Percentiles rank a stretch among this genome's conserved stretches.
phyloP scores from a whole-genome alignment of 1,284 basidiomycete species.

The Rugosomyces carneus region DNA sequence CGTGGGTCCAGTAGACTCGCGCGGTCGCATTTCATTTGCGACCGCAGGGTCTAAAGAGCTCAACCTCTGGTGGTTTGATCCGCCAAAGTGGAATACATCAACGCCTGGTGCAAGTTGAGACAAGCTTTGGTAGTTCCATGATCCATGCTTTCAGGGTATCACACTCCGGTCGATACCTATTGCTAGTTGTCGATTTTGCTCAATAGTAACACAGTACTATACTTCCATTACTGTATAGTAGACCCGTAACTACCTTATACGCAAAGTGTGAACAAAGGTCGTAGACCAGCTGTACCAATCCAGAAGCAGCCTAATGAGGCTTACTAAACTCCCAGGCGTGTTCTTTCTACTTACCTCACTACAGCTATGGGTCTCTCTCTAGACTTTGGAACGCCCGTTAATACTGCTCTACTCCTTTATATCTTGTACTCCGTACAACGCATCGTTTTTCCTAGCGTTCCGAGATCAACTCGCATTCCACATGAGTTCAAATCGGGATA shows the following conservation, averaged over 20 bases:
- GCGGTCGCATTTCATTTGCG: background rate
- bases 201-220: no score
- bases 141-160: no score
- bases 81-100: background rate
- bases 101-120: background rate
- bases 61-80: background rate
- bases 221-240: no score
- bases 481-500: slow-evolving; percentile 74
- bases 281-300: no score
- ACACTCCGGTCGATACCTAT: no score
- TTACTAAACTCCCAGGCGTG: background rate
- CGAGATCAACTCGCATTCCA: slow-evolving; percentile 44
- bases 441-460: slow-evolving; percentile 62
- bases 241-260: no score
- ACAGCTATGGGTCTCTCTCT: slow-evolving; percentile 24
- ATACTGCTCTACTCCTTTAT: slow-evolving; percentile 71
- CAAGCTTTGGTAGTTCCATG: no score
- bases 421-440: slow-evolving; percentile 73
- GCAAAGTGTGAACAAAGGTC: no score
- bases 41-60: background rate
- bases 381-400: slow-evolving; percentile 62
- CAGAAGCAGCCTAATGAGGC: no score
- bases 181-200: no score
- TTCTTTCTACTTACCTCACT: background rate
- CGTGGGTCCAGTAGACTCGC: background rate